These are phyloP conservation scores for Mollisiaceae sp. DNA, from an alignment of 2,329 filamentous ascomycete genomes.

Conservation along the genomic window DNA sequence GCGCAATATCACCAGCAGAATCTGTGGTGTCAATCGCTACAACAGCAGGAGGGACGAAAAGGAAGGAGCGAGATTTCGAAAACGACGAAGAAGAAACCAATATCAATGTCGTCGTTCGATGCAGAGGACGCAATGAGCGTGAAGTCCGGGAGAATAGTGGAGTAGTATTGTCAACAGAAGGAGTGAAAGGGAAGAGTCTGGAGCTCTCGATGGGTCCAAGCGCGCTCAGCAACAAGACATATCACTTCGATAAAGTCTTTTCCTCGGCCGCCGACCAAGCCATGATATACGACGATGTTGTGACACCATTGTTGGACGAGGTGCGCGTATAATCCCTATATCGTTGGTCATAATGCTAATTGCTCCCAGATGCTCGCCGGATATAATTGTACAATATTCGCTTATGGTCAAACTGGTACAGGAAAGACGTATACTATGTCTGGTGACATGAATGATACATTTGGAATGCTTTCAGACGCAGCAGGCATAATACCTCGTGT, in stretches of 20 bases:
- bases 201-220: conserved; percentile 92
- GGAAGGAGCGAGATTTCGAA: conserved; percentile 87
- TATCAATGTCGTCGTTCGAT: conserved; percentile 96
- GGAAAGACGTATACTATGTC: conserved; percentile 99
- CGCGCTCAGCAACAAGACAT: conserved; percentile 93
- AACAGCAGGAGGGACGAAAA: conserved; percentile 68
- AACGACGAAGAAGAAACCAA: conserved; percentile 84
- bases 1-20: conserved; percentile 66
- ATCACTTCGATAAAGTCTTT: conserved; percentile 96
- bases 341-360: conserved; percentile 21
- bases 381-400: conserved; percentile 98
- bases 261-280: conserved; percentile 92
- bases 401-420: conserved; percentile 96
- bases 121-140: conserved; percentile 88
- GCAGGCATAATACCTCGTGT: conserved; percentile 96
- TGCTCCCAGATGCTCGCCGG: conserved; percentile 78
- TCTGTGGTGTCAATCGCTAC: conserved; percentile 64
- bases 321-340: conserved; percentile 53
- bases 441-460: conserved; percentile 88
- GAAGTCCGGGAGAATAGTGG: conserved; percentile 95
- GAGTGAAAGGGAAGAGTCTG: conserved; percentile 83
- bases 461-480: conserved; percentile 85
- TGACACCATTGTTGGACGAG: conserved; percentile 90
- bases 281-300: conserved; percentile 95
- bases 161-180: conserved; percentile 86